phyloP scores from a whole-genome alignment of 2,329 filamentous ascomycete genomes.

The Colletotrichum echinochloae region DNA sequence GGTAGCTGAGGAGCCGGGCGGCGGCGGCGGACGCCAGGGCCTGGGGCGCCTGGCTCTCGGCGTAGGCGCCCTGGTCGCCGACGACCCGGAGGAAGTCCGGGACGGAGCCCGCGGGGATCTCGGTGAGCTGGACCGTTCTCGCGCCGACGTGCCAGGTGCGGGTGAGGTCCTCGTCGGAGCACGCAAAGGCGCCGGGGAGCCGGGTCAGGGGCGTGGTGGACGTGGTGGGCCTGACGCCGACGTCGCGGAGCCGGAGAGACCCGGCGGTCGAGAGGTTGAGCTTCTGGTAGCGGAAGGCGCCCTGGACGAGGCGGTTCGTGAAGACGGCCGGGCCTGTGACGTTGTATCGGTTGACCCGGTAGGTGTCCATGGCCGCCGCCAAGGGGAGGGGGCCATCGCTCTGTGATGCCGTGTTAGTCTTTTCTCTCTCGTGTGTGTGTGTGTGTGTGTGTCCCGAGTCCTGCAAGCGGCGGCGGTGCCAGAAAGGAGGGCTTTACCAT shows the following conservation, averaged over 20 bases:
- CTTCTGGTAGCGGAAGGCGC: slow-evolving; percentile 52
- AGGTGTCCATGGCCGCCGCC: slow-evolving; percentile 53
- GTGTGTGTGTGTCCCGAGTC: no score
- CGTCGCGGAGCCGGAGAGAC: slow-evolving; percentile 43
- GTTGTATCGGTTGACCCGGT: slow-evolving; percentile 51
- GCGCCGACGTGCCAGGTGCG: slow-evolving; percentile 49
- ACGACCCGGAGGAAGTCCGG: slow-evolving; percentile 47
- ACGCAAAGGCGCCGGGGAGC: slow-evolving; percentile 47
- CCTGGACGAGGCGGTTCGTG: slow-evolving; percentile 50
- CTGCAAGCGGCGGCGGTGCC: no score
- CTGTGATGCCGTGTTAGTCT: neutral
- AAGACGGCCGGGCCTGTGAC: slow-evolving; percentile 44
- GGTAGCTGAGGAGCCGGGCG: slow-evolving; percentile 43
- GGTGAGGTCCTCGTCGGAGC: slow-evolving; percentile 46
- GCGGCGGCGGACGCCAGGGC: slow-evolving; percentile 38
- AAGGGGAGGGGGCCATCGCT: slow-evolving; percentile 49
- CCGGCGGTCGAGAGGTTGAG: slow-evolving; percentile 51
- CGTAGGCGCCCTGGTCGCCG: slow-evolving; percentile 44
- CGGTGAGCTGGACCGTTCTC: slow-evolving; percentile 48
- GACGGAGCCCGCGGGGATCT: slow-evolving; percentile 45
- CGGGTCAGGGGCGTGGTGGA: slow-evolving; percentile 44
- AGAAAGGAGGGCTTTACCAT: neutral
- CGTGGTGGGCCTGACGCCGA: slow-evolving; percentile 46
- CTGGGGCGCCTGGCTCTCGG: slow-evolving; percentile 47
- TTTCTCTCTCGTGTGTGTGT: no score